These are phyloP conservation scores for Citrus unshiu DNA, from an alignment of 345 rosid genomes.

Conservation along the genomic window DNA sequence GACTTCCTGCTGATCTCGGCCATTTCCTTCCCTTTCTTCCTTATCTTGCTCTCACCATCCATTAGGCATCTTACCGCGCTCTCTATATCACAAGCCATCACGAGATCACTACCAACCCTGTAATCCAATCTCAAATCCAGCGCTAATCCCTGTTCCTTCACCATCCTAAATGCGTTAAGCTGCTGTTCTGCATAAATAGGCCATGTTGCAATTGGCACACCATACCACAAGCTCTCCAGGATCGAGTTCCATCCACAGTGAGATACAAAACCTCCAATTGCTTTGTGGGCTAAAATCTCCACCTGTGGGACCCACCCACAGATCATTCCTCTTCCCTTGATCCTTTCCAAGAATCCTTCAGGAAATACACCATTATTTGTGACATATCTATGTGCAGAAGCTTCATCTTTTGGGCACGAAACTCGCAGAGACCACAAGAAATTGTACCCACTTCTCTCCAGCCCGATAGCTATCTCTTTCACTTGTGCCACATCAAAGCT, in stretches of 20 bases:
- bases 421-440: conserved; percentile 32
- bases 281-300: conserved; percentile 29
- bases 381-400: background rate
- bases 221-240: conserved; percentile 50
- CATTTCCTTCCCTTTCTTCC: conserved; percentile 39
- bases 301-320: conserved; percentile 46
- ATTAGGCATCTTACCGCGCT: conserved; percentile 1
- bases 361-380: conserved; percentile 24
- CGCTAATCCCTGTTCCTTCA: conserved; percentile 37
- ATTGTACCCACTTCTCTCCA: conserved; percentile 30
- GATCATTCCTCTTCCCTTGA: conserved; percentile 17
- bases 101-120: conserved; percentile 4
- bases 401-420: conserved; percentile 6
- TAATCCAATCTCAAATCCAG: conserved; percentile 38
- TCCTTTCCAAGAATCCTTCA: conserved; percentile 29
- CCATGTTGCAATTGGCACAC: conserved; percentile 45
- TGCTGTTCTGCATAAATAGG: conserved; percentile 54
- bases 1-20: background rate
- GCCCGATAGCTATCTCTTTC: conserved; percentile 40
- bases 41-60: conserved; percentile 38
- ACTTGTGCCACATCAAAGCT: conserved; percentile 28
- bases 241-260: conserved; percentile 56
- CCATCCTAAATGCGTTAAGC: conserved; percentile 45
- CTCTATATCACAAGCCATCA: background rate
- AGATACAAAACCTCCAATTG: conserved; percentile 43